Percentiles rank a stretch among this genome's conserved stretches.
Conservation (phyloP, 805 yeast species). For the Wickerhamomyces mucosus region DNA sequence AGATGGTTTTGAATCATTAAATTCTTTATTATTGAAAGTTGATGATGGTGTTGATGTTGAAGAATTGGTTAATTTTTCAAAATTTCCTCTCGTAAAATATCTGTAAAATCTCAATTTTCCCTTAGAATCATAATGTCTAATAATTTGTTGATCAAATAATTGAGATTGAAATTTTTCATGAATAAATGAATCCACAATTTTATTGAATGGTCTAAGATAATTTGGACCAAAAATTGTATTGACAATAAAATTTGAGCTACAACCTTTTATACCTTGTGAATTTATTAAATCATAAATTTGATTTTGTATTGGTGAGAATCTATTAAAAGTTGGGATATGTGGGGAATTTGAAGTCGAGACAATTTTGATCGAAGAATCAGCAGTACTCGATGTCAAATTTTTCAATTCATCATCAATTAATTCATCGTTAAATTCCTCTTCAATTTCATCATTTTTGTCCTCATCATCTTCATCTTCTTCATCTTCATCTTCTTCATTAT, state of each 20-base stretch:
- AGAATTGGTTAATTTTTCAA: constrained; percentile 23
- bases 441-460: constrained; percentile 22
- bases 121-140: constrained; percentile 59
- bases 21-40: constrained; percentile 8
- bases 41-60: constrained; percentile 21
- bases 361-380: constrained; percentile 1
- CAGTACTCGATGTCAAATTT: constrained; percentile 13
- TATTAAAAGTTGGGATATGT: constrained; percentile 28
- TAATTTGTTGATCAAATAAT: constrained; percentile 30
- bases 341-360: constrained; percentile 7
- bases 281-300: constrained; percentile 48
- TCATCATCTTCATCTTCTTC: constrained; percentile 22
- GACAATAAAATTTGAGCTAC: constrained; percentile 48
- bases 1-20: constrained; percentile 5
- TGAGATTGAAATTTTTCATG: constrained; percentile 24
- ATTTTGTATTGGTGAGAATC: constrained; percentile 51
- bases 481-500: constrained; percentile 20
- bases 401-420: constrained; percentile 20
- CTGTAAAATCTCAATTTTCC: constrained; percentile 70
- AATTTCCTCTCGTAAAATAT: constrained; percentile 40
- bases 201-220: constrained; percentile 41
- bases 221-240: constrained; percentile 42
- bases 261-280: constrained; percentile 37
- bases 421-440: constrained; percentile 24
- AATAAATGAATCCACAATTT: constrained; percentile 38